Base-by-base conservation (phyloP, 2,329 filamentous ascomycete genomes). In the Cladosporium sp. region DNA sequence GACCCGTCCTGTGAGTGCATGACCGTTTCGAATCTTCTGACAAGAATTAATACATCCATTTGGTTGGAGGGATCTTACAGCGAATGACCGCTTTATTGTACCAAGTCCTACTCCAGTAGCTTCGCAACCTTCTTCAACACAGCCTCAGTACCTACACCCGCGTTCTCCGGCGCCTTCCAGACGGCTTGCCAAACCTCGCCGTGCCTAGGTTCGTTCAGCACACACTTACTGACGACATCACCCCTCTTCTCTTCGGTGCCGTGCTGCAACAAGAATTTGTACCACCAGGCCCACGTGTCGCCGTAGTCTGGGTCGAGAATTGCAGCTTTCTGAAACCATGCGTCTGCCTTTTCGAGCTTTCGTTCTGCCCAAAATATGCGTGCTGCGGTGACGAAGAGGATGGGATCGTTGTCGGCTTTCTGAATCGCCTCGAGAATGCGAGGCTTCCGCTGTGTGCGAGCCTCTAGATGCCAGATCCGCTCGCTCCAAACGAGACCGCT, bases 251-350 rank as follows among this genome's bases (percentile, higher is more conserved):
- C 92, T 64, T 89, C 85, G 4, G 90, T 96, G 8, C 93, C 95
- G 71, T 99, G 91, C 75, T 96, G 89, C 59, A 84, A 68, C 57
- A 97, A 66, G 68, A 97, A 99, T 69, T 92, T 91, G 70, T 90
- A 93, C 70, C 96, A 99, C 92, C 92, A 99, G 17, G 90, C 92
- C 95, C 95, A 99, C 9, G 84, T 88, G 73, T 99, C 95, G 44
- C 93, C 93, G 44, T 83, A 74, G 67, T 97, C 91, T 30, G 85
- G 83, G 64, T 99, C 90, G 11, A 93, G 75, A 48, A 96, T 78
- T 50, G 96, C 84, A 0, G 93, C 93, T 71, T 95, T 96, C 71
- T 96, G 90, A 68, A 99, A 99, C 93, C 93, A 99, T 57, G 83
- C 91, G 70, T 91, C 87, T 2, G 93, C 92, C 69, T 96, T 96